Percentiles rank a stretch among this genome's conserved stretches.
These are phyloP conservation scores for Chrysoporthe puriensis DNA, from an alignment of 2,329 filamentous ascomycete genomes.

Conservation along the genomic window DNA sequence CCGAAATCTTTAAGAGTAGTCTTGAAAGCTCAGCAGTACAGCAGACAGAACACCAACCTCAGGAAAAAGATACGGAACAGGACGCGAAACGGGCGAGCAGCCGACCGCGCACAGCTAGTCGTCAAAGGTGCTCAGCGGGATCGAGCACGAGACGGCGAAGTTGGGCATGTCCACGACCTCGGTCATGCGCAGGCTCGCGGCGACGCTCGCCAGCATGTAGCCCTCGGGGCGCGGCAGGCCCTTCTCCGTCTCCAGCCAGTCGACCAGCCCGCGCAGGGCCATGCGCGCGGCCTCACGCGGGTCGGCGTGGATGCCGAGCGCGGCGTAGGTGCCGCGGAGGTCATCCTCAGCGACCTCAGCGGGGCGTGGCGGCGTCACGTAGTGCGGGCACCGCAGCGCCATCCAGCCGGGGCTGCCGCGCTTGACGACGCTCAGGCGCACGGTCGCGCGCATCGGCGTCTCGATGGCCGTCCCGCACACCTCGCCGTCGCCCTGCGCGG, in stretches of 20 bases:
- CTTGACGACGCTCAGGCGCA: slow-evolving; percentile 54
- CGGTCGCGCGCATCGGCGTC: slow-evolving; percentile 52
- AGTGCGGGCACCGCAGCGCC: slow-evolving; percentile 50
- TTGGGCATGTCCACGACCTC: slow-evolving; percentile 60
- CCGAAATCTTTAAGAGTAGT: no score
- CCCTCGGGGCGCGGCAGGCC: slow-evolving; percentile 50
- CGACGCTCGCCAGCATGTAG: slow-evolving; percentile 57
- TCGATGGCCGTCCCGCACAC: slow-evolving; percentile 61
- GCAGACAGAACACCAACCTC: slow-evolving; percentile 41
- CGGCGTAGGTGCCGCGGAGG: slow-evolving; percentile 56
- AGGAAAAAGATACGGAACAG: no score
- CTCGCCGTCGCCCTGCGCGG: slow-evolving; percentile 58
- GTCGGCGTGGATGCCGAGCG: slow-evolving; percentile 53
- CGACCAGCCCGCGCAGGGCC: slow-evolving; percentile 51
- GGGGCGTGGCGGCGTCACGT: slow-evolving; percentile 42
- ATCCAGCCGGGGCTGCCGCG: slow-evolving; percentile 38
- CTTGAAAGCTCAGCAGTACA: slow-evolving; percentile 28
- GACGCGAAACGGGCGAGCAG: neutral
- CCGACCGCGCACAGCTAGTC: slow-evolving; percentile 1
- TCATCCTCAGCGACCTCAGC: slow-evolving; percentile 44
- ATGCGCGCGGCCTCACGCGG: slow-evolving; percentile 52
- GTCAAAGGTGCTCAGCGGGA: slow-evolving; percentile 53
- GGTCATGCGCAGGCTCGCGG: slow-evolving; percentile 53
- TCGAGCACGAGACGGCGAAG: slow-evolving; percentile 52
- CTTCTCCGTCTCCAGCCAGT: slow-evolving; percentile 52